phyloP scores from a whole-genome alignment of 2,329 filamentous ascomycete species.

The Hawksworthiomyces lignivorus region DNA sequence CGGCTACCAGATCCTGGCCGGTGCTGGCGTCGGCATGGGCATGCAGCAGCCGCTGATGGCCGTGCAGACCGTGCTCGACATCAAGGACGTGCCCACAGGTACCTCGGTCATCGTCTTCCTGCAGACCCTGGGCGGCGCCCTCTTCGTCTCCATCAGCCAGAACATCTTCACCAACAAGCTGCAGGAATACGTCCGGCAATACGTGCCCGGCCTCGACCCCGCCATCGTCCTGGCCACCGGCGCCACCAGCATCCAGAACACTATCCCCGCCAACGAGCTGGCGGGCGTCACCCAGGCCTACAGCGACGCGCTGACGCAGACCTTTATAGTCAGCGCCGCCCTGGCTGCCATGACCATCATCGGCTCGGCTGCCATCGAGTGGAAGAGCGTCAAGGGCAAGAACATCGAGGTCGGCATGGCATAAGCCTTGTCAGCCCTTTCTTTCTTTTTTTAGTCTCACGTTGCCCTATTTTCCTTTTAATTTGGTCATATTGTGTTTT shows the following conservation, averaged over 20 bases:
- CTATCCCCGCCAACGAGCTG: constrained; percentile 13
- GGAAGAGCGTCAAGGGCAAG: constrained; percentile 35
- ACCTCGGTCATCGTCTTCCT: constrained; percentile 33
- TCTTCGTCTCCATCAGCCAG: constrained; percentile 35
- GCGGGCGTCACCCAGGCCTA: constrained; percentile 24
- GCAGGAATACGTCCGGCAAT: constrained; percentile 19
- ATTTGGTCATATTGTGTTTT: neutral
- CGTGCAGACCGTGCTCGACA: constrained; percentile 31
- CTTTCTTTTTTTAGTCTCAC: neutral
- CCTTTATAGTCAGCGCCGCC: constrained; percentile 26
- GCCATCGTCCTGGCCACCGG: constrained; percentile 18
- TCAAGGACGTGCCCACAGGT: constrained; percentile 32
- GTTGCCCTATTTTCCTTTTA: neutral
- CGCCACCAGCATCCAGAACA: constrained; percentile 16
- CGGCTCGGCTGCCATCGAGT: constrained; percentile 29
- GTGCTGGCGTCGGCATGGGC: constrained; percentile 31
- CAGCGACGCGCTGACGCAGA: constrained; percentile 23
- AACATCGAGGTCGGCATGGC: constrained; percentile 9
- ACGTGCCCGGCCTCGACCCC: constrained; percentile 20
- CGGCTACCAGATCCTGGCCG: constrained; percentile 31
- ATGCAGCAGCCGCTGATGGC: constrained; percentile 34
- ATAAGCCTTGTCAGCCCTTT: neutral
- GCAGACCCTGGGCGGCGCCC: constrained; percentile 22
- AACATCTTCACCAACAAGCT: constrained; percentile 36
- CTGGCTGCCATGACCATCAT: constrained; percentile 29